Evolutionary conservation across 805 yeast species (phyloP).

Genomic region (Jamesozyma rosinii): DNA sequence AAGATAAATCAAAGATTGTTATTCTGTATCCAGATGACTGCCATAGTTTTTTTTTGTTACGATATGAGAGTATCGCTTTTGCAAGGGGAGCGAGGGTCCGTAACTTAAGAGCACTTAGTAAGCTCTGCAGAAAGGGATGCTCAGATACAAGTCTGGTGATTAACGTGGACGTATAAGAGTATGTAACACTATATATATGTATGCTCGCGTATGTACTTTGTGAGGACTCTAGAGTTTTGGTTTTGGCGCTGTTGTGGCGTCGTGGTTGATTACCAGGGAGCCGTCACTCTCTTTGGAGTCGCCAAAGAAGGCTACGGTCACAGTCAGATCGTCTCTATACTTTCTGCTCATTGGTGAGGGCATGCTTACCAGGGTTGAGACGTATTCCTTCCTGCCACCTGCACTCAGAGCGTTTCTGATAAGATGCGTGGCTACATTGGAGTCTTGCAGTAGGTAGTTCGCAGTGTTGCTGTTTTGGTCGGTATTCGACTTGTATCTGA

Average conservation of each 20-base stretch:
- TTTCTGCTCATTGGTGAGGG: constrained; percentile 87
- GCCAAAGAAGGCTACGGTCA: constrained; percentile 90
- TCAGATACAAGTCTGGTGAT: too few relatives aligned
- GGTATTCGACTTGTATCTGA: constrained; percentile 40
- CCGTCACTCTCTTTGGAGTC: constrained; percentile 25
- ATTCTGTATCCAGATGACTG: too few relatives aligned
- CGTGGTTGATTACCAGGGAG: constrained; percentile 15
- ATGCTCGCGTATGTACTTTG: too few relatives aligned
- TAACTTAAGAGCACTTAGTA: too few relatives aligned
- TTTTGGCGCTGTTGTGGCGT: constrained; percentile 22
- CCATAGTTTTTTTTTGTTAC: too few relatives aligned
- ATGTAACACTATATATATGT: too few relatives aligned
- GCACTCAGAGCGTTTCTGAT: constrained; percentile 90
- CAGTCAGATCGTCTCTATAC: constrained; percentile 92
- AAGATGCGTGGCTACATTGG: constrained; percentile 84
- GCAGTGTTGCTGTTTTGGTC: constrained; percentile 15
- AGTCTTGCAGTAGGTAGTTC: constrained; percentile 63
- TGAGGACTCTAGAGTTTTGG: constrained; percentile 21
- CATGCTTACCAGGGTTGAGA: constrained; percentile 77
- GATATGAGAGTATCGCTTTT: too few relatives aligned
- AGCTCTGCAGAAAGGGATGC: too few relatives aligned
- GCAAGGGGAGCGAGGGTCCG: too few relatives aligned
- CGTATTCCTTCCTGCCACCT: constrained; percentile 78
- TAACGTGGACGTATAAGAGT: too few relatives aligned
- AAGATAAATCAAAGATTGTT: too few relatives aligned